Conservation (phyloP, 305 asterid species). For the Fraxinus platypoda region DNA sequence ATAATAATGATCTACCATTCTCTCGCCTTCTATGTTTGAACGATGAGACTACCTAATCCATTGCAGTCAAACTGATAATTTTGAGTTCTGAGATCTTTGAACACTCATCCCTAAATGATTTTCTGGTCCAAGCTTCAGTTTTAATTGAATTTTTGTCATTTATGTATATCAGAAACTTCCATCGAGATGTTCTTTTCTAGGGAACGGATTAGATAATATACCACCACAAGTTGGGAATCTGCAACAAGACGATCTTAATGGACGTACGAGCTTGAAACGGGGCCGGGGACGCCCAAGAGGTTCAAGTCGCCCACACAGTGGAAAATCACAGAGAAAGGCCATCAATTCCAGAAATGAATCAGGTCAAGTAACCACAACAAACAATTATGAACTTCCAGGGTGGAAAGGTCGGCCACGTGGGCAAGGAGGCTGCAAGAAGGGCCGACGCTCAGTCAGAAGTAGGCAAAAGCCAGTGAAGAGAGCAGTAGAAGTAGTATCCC, state of each 20-base stretch:
- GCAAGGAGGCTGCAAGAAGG: conserved; percentile 48
- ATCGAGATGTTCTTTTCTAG: conserved; percentile 31
- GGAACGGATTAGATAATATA: conserved; percentile 30
- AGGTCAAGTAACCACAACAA: conserved; percentile 23
- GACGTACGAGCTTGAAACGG: conserved; percentile 37
- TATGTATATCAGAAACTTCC: conserved; percentile 45
- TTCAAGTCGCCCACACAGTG: conserved; percentile 39
- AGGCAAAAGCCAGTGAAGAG: conserved; percentile 40
- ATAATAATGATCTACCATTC: neutral
- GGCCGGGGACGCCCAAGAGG: conserved; percentile 66
- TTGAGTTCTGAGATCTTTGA: neutral
- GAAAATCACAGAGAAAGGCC: conserved; percentile 42
- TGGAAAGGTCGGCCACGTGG: conserved; percentile 54
- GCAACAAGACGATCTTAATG: conserved; percentile 36
- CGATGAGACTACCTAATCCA: neutral
- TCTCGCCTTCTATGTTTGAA: neutral
- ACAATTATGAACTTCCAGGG: conserved; percentile 35
- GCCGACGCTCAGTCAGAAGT: conserved; percentile 43
- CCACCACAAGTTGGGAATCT: conserved; percentile 30
- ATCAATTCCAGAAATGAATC: conserved; percentile 33
- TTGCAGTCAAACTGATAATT: neutral
- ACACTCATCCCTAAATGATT: neutral
- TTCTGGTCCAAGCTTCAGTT: conserved; percentile 2
- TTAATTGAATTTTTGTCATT: neutral
- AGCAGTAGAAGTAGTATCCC: conserved; percentile 2